Percentiles rank a stretch among this genome's conserved stretches.
Conservation (phyloP, 805 yeast species). For the Cyberlindnera lachancei region DNA sequence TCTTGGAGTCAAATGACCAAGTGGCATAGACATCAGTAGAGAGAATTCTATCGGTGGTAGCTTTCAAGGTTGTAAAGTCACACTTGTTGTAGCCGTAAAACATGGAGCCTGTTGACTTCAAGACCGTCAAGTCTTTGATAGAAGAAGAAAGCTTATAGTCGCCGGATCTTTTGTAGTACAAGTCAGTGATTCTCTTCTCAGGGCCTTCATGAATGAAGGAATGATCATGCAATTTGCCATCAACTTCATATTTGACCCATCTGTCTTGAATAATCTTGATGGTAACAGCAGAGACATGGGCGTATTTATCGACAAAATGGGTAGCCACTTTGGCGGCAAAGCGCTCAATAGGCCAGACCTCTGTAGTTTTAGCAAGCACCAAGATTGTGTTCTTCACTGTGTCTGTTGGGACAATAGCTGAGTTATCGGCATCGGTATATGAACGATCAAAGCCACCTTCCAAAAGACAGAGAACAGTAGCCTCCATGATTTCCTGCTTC, state of each 20-base stretch:
- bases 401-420: conserved; percentile 89
- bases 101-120: conserved; percentile 89
- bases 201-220: conserved; percentile 82
- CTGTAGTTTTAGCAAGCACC: conserved; percentile 72
- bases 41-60: conserved; percentile 77
- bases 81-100: conserved; percentile 81
- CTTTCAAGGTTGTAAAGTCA: conserved; percentile 82
- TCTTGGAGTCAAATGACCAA: conserved; percentile 57
- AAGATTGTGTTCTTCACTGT: conserved; percentile 86
- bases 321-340: conserved; percentile 80
- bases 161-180: conserved; percentile 43
- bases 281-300: conserved; percentile 68
- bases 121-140: conserved; percentile 71
- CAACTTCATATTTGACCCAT: conserved; percentile 72
- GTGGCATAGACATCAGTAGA: conserved; percentile 77
- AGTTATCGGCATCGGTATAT: conserved; percentile 83
- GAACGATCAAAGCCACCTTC: conserved; percentile 75
- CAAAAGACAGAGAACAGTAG: conserved; percentile 68
- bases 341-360: conserved; percentile 86
- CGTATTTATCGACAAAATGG: conserved; percentile 72
- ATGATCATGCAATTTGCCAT: conserved; percentile 74
- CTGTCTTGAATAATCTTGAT: conserved; percentile 61
- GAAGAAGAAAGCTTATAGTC: conserved; percentile 58
- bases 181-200: conserved; percentile 59
- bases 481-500: conserved; percentile 77